Conservation (phyloP, 805 yeast species). For the Saturnispora besseyi region DNA sequence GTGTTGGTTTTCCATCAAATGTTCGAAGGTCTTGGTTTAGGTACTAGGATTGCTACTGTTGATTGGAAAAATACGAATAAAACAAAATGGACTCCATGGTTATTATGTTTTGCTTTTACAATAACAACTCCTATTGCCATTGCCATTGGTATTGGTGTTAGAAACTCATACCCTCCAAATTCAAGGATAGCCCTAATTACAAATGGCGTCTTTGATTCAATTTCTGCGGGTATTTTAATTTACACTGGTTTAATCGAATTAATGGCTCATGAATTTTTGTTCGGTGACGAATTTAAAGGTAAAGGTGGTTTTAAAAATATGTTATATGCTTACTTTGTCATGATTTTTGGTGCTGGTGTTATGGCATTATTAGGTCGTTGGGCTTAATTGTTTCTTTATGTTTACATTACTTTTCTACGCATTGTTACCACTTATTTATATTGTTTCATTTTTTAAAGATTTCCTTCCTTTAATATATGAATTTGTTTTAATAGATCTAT, state of each 20-base stretch:
- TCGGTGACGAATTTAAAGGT: constrained; percentile 57
- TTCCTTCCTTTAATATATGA: neutral
- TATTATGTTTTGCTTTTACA: constrained; percentile 40
- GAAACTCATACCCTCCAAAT: constrained; percentile 50
- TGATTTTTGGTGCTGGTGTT: constrained; percentile 60
- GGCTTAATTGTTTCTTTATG: constrained; percentile 34
- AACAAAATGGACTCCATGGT: constrained; percentile 45
- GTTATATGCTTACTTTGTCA: constrained; percentile 42
- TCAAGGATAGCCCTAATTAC: constrained; percentile 52
- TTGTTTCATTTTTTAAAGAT: neutral
- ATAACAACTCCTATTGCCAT: constrained; percentile 66
- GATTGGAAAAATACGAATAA: constrained; percentile 26
- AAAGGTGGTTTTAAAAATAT: constrained; percentile 41
- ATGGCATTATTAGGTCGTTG: constrained; percentile 74
- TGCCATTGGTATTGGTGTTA: constrained; percentile 71
- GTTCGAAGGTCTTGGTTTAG: constrained; percentile 82
- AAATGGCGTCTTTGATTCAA: constrained; percentile 65
- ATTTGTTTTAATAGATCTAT: neutral
- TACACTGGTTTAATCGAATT: constrained; percentile 74
- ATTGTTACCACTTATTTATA: neutral
- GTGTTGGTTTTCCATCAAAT: constrained; percentile 69
- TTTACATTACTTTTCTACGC: neutral
- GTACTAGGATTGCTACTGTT: constrained; percentile 60
- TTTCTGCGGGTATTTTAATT: constrained; percentile 69
- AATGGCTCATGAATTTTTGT: constrained; percentile 68